A percentile compares a stretch with the other conserved stretches of the same genome.
Evolutionary conservation across 805 yeast species (phyloP).

Genomic region (Phaffomyces opuntiae): DNA sequence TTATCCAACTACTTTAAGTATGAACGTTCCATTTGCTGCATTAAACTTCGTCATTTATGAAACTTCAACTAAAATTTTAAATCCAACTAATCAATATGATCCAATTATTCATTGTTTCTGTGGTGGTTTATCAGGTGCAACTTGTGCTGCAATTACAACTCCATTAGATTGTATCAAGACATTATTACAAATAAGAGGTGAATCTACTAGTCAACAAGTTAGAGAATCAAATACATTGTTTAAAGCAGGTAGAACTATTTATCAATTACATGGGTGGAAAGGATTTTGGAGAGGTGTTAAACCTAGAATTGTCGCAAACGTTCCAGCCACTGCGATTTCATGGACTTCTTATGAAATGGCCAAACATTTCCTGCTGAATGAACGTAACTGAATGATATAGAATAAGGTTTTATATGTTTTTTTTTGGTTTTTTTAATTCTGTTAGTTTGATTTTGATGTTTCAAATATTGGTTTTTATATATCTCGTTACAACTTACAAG

Average conservation of each 20-base stretch:
- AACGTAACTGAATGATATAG: neutral
- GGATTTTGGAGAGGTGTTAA: constrained; percentile 82
- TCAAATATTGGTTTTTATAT: neutral
- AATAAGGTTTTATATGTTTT: neutral
- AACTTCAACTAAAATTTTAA: constrained; percentile 65
- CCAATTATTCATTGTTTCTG: constrained; percentile 88
- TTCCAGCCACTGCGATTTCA: constrained; percentile 93
- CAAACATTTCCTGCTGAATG: constrained; percentile 37
- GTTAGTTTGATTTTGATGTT: too few species aligned
- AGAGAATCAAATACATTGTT: constrained; percentile 56
- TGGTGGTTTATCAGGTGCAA: constrained; percentile 92
- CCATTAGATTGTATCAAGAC: constrained; percentile 95
- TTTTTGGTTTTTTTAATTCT: too few species aligned
- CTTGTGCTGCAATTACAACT: constrained; percentile 91
- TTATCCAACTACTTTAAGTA: constrained; percentile 86
- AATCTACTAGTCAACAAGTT: constrained; percentile 35
- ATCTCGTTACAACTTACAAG: neutral
- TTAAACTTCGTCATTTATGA: constrained; percentile 91
- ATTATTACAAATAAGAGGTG: constrained; percentile 75
- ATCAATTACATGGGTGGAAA: constrained; percentile 45
- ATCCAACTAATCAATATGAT: constrained; percentile 73
- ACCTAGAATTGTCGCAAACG: constrained; percentile 87
- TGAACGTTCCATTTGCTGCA: constrained; percentile 94
- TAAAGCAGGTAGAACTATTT: constrained; percentile 66
- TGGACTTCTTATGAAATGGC: constrained; percentile 99